Conservation (phyloP, 306 rosid species). For the Castanea crenata region DNA sequence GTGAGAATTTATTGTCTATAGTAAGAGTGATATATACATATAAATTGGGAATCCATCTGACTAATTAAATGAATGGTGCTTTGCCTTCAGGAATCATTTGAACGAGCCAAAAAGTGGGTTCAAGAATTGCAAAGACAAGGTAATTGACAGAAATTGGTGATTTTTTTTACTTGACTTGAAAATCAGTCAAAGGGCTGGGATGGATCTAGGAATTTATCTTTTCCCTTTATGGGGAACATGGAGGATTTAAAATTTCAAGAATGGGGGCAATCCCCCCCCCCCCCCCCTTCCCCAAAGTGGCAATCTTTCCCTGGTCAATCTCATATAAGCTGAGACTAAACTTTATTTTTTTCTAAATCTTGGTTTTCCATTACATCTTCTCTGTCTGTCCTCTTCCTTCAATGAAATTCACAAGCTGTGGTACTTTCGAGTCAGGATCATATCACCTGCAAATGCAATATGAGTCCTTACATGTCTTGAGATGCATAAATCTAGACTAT, state of each 20-base stretch:
- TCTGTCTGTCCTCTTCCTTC: background rate
- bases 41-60: slow-evolving; percentile 2
- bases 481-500: background rate
- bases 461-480: background rate
- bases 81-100: slow-evolving; percentile 66
- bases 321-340: background rate
- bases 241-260: too few species aligned
- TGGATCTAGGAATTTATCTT: too few species aligned
- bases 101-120: slow-evolving; percentile 81
- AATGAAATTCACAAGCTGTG: background rate
- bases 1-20: background rate
- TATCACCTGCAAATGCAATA: background rate
- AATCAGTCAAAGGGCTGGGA: too few species aligned
- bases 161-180: too few species aligned
- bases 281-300: too few species aligned
- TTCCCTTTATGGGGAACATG: too few species aligned
- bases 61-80: slow-evolving; percentile 11
- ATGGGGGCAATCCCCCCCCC: too few species aligned
- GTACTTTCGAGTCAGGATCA: background rate
- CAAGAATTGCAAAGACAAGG: slow-evolving; percentile 88
- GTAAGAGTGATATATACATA: background rate
- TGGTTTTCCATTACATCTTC: background rate
- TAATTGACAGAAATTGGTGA: slow-evolving; percentile 15
- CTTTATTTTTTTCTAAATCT: background rate
- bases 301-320: background rate